Evolutionary conservation across 176 grass and related monocot genomes (phyloP).

Genomic region (Phragmites australis): DNA sequence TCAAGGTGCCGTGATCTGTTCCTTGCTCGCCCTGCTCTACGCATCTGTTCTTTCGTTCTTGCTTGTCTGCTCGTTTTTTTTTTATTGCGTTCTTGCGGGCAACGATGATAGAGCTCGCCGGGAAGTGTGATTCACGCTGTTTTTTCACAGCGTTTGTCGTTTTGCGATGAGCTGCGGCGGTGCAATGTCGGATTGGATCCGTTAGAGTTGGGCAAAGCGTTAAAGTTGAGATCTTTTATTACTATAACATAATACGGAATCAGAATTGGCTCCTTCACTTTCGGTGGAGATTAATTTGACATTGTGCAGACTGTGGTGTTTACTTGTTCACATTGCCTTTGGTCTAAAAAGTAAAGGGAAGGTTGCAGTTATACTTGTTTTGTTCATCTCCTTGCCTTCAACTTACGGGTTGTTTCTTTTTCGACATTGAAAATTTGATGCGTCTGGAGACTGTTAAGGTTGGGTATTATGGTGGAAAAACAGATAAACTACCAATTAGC

Average conservation of each 20-base stretch:
- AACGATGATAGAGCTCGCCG: background rate
- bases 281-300: background rate
- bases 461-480: background rate
- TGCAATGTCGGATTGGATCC: conserved; percentile 1
- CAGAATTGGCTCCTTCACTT: background rate
- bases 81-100: background rate
- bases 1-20: conserved; percentile 61
- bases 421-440: background rate
- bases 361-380: background rate
- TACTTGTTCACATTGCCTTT: too few species aligned
- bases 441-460: background rate
- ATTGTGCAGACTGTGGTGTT: background rate
- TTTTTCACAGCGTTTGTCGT: background rate
- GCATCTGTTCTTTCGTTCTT: background rate
- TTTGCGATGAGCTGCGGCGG: background rate
- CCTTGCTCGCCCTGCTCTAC: background rate
- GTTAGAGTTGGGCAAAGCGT: background rate
- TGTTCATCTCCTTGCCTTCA: too few species aligned
- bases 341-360: too few species aligned
- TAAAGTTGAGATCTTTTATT: background rate
- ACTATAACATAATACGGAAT: background rate
- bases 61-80: background rate
- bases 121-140: background rate
- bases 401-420: background rate
- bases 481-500: background rate